A percentile compares a stretch with the other conserved stretches of the same genome.
Evolutionary conservation across 129 eudicot genomes (phyloP).

Genomic region (Rutidosis leptorrhynchoides): DNA sequence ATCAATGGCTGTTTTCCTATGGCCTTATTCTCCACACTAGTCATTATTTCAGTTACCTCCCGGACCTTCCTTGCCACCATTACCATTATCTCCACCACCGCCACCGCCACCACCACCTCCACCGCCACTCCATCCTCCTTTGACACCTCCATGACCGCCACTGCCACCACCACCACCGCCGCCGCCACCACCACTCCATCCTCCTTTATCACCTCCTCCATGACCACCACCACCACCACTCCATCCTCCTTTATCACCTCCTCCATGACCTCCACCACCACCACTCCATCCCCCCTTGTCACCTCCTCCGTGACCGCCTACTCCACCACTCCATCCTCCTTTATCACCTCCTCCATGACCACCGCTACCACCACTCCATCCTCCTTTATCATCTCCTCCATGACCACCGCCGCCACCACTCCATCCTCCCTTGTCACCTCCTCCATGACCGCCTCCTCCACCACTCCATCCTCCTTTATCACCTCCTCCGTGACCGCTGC

Average conservation of each 20-base stretch:
- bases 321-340: constrained; percentile 27
- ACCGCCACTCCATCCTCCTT: background rate
- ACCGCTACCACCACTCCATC: constrained; percentile 26
- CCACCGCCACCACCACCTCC: background rate
- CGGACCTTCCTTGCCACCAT: background rate
- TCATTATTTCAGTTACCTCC: constrained; percentile 10
- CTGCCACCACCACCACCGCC: constrained; percentile 3
- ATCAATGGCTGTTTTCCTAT: constrained; percentile 9
- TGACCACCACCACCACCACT: background rate
- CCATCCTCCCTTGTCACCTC: constrained; percentile 22
- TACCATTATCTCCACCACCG: constrained; percentile 2
- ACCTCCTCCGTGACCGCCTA: constrained; percentile 15
- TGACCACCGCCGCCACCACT: constrained; percentile 30
- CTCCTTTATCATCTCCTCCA: constrained; percentile 33
- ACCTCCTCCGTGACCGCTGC: background rate
- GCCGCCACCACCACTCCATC: constrained; percentile 15
- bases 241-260: background rate
- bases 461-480: constrained; percentile 4
- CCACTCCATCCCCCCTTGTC: constrained; percentile 22
- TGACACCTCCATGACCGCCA: background rate
- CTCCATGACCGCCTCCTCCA: constrained; percentile 10
- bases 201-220: background rate
- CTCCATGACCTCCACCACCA: constrained; percentile 18
- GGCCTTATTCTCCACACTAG: constrained; percentile 29
- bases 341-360: constrained; percentile 18